Conservation (phyloP, 805 yeast species). For the Lachancea quebecensis region DNA sequence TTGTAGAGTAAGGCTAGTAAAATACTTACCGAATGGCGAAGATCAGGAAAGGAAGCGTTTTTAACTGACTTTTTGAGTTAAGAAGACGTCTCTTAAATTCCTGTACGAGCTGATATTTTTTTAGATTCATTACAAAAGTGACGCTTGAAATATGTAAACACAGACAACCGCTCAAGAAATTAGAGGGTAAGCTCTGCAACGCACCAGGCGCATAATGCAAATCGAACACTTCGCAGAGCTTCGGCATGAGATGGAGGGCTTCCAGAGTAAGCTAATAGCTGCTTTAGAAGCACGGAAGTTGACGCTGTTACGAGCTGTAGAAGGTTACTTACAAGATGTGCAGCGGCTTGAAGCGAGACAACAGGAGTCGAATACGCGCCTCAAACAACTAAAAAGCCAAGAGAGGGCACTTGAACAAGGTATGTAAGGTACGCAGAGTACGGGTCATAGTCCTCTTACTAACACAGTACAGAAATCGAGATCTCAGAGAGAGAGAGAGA, state of each 20-base stretch:
- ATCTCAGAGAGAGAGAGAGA: conserved; percentile 22
- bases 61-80: neutral
- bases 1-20: neutral
- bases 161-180: neutral
- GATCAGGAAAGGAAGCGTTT: too few relatives aligned
- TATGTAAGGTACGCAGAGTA: neutral
- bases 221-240: conserved; percentile 34
- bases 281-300: conserved; percentile 4
- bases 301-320: conserved; percentile 1
- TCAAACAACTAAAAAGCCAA: neutral
- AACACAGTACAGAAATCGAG: conserved; percentile 16
- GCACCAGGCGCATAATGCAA: conserved; percentile 9
- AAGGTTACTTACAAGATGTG: conserved; percentile 4
- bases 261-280: conserved; percentile 34
- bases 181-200: neutral
- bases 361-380: conserved; percentile 6
- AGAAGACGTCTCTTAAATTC: neutral
- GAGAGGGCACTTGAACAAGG: conserved; percentile 5
- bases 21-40: too few relatives aligned
- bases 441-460: neutral
- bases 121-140: neutral
- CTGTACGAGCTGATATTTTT: neutral
- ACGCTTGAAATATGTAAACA: neutral
- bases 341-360: conserved; percentile 10
- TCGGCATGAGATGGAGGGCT: conserved; percentile 34